phyloP scores from a whole-genome alignment of 495 filamentous ascomycete species.

The Aspergillus egyptiacus region DNA sequence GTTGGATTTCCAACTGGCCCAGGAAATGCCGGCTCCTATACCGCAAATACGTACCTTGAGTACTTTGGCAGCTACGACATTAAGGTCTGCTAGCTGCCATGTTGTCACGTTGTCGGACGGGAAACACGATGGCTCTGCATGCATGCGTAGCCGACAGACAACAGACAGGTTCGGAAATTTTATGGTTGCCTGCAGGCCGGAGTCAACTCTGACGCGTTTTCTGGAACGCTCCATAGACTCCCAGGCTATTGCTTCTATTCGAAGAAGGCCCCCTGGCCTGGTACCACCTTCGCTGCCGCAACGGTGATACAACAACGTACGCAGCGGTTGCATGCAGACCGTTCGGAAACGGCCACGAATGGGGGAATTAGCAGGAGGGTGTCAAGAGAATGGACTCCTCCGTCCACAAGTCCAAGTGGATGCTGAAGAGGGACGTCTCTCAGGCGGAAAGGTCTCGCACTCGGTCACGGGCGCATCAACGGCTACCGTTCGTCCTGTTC shows the following conservation, averaged over 20 bases:
- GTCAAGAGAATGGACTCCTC: constrained; percentile 7
- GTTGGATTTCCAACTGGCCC: background rate
- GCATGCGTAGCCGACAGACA: background rate
- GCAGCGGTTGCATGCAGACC: constrained; percentile 22
- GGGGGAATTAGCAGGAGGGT: constrained; percentile 15
- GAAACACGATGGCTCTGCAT: background rate
- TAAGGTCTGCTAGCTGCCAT: too few relatives aligned
- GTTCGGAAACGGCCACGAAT: constrained; percentile 21
- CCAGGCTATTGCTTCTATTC: background rate
- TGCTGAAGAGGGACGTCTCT: background rate
- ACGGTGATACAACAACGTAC: constrained; percentile 23
- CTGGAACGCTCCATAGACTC: background rate
- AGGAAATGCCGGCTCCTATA: background rate
- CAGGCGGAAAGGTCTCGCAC: background rate
- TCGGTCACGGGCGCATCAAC: background rate
- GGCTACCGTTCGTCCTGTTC: background rate
- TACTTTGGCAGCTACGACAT: too few relatives aligned
- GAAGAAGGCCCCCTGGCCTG: background rate
- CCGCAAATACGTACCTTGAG: background rate
- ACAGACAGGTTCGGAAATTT: background rate
- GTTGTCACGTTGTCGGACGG: too few relatives aligned
- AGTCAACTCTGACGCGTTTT: background rate
- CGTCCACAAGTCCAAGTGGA: too few relatives aligned
- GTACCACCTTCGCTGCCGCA: constrained; percentile 7
- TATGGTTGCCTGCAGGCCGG: background rate